Base-by-base conservation (phyloP, 441 rosid genomes). In the Euphorbia neoarborescens region DNA sequence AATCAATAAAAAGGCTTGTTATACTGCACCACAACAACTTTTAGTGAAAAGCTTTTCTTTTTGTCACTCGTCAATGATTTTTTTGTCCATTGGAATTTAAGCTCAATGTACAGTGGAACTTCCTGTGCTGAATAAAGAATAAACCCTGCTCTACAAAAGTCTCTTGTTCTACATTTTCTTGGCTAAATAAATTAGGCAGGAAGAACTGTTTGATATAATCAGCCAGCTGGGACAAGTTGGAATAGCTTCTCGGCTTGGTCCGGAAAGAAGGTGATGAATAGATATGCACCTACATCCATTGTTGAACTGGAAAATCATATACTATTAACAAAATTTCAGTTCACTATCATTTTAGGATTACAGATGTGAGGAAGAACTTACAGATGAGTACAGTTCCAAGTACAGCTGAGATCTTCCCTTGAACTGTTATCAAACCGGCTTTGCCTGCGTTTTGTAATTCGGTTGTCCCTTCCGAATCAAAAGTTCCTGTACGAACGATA, bases 311-410 rank as follows among this genome's bases (percentile, higher is more conserved):
- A 11, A 46, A 48, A 28, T 46, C 56, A 69, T 22, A 61, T 71
- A 4, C 11, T 7, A 35, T 28, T 27, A 46, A 15, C 3, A 25
- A 24, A 10, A 62, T 34, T 53, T 10, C 24, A 53, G 8, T 3
- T 30, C 73, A 58, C 1, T n/a, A 10, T 13, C 5, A 9, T 51
- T 17, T 13, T 62, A 27, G 38, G 13, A 37, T 28, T 12, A 37
- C 0, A 7, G 19, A 42, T 19, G 27, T 22, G 42, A 4, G 35
- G 15, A n/a, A 7, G 44, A 66, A 84, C 95, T 86, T 83, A 93
- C 98, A 93, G 76, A 93, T 71, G n/a, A 93, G 98, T 50, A 90
- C 90, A 8, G 98, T 91, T 79, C 97, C 96, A 7, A 93, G 87
- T 15, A 93, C 92, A 65, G 96, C 96, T 22, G 98, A 93, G 82